Conservation (phyloP, 1,284 basidiomycete species). For the Mycena sp. region DNA sequence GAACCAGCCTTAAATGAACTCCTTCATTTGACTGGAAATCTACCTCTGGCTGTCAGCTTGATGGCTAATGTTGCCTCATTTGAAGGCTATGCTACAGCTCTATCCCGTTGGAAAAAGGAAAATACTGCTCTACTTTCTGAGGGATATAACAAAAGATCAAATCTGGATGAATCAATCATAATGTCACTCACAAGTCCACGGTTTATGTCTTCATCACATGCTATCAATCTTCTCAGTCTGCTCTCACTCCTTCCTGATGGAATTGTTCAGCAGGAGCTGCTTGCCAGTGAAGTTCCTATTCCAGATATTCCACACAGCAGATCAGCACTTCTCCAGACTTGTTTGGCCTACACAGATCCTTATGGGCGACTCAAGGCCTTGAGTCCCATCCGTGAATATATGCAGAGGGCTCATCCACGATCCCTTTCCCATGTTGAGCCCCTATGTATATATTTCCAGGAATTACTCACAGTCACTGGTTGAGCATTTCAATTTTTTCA, state of each 20-base stretch:
- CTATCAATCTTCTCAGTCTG: neutral
- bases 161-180: neutral
- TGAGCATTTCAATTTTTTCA: no score
- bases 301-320: neutral
- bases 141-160: neutral
- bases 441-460: neutral
- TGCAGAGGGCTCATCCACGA: neutral
- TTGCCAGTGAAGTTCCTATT: neutral
- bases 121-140: neutral
- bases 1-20: no score
- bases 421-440: neutral
- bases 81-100: neutral
- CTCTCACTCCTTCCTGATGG: neutral
- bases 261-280: neutral
- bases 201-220: neutral
- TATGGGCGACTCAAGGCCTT: constrained; percentile 6
- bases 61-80: neutral
- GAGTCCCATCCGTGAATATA: no score
- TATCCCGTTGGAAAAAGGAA: neutral
- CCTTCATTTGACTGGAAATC: no score
- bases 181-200: neutral
- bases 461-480: neutral
- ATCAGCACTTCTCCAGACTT: constrained; percentile 4
- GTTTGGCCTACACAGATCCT: neutral
- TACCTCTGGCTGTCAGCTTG: neutral